These are phyloP conservation scores for Fragaria iinumae DNA, from an alignment of 306 rosid species.

Conservation along the genomic window DNA sequence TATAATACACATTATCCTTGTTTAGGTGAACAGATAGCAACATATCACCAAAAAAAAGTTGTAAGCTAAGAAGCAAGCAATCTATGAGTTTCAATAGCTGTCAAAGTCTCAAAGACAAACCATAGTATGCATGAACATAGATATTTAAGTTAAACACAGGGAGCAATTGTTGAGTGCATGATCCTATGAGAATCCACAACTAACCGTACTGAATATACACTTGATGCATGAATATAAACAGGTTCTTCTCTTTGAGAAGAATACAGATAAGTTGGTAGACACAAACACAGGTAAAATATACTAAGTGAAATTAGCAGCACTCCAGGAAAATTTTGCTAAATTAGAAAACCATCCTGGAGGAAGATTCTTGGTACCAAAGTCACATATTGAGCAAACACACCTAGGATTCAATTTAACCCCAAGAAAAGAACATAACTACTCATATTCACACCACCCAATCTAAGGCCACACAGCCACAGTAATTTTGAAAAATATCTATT, in stretches of 20 bases:
- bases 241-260: neutral
- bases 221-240: neutral
- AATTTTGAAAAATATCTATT: neutral
- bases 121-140: neutral
- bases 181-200: neutral
- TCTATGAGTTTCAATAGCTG: constrained; percentile 4
- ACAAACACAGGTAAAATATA: neutral
- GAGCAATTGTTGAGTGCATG: neutral
- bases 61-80: constrained; percentile 2
- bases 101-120: neutral
- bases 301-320: neutral
- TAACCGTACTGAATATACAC: neutral
- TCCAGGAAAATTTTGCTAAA: neutral
- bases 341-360: neutral
- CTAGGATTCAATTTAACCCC: neutral
- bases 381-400: neutral
- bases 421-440: neutral
- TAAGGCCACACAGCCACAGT: neutral
- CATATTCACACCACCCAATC: neutral
- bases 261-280: neutral
- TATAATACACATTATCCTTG: neutral
- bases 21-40: neutral
- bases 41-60: neutral
- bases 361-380: neutral
- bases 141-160: neutral